Percentiles rank a stretch among this genome's conserved stretches.
Conservation (phyloP, 164 flowering plant genomes). For the Houttuynia cordata region DNA sequence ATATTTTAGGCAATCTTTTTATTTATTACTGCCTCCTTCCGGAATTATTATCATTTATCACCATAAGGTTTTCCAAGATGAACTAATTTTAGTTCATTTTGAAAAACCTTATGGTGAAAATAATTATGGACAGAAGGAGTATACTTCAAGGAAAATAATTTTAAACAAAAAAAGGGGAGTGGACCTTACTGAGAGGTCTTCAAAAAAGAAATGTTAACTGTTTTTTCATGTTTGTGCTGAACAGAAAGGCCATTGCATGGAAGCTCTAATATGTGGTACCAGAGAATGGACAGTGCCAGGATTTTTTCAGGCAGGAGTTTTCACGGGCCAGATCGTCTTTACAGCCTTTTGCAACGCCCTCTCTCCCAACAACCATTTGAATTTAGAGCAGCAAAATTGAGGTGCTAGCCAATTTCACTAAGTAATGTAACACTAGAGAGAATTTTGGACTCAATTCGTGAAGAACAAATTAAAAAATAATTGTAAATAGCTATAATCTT, state of each 20-base stretch:
- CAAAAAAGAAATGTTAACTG: neutral
- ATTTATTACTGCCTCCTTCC: too few species aligned
- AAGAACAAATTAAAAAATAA: too few species aligned
- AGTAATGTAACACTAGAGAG: neutral
- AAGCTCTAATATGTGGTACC: slow-evolving; percentile 10
- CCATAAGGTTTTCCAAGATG: too few species aligned
- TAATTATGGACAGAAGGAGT: too few species aligned
- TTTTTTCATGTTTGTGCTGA: neutral
- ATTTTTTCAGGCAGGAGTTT: neutral
- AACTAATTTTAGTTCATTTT: too few species aligned
- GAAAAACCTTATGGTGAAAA: too few species aligned
- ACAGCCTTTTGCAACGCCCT: slow-evolving; percentile 12
- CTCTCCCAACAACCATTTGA: slow-evolving; percentile 11
- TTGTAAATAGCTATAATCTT: too few species aligned
- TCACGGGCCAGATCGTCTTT: slow-evolving; percentile 8
- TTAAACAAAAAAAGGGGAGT: neutral
- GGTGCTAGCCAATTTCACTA: slow-evolving; percentile 13
- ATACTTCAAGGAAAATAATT: too few species aligned
- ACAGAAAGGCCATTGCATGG: slow-evolving; percentile 15
- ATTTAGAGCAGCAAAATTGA: slow-evolving; percentile 9
- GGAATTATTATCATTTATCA: too few species aligned
- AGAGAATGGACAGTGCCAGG: slow-evolving; percentile 8
- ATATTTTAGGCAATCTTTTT: too few species aligned
- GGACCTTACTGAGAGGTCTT: neutral
- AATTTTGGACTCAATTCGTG: neutral